Percentiles rank a stretch among this genome's conserved stretches.
Conservation (phyloP, 1,284 basidiomycete species). For the Neonothopanus nambi region DNA sequence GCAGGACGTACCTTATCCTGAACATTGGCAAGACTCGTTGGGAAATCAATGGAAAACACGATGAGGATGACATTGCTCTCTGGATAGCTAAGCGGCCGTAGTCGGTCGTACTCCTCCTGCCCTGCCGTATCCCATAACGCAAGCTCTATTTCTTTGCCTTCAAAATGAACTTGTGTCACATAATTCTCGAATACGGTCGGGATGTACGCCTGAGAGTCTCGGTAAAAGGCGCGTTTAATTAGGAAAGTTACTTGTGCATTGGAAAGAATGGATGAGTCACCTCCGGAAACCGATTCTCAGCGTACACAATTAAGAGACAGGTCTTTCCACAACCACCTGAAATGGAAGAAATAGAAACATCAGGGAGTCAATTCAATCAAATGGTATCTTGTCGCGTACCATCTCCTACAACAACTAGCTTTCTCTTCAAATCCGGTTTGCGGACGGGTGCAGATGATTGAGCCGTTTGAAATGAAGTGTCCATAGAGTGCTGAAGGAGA, state of each 20-base stretch:
- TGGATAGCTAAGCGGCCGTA: constrained; percentile 93
- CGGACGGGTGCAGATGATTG: constrained; percentile 25
- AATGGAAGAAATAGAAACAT: constrained; percentile 17
- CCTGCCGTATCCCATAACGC: constrained; percentile 99
- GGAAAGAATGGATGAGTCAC: constrained; percentile 44
- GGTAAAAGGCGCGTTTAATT: constrained; percentile 17
- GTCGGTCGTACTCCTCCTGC: constrained; percentile 96
- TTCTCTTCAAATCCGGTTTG: constrained; percentile 51
- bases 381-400: constrained; percentile 51
- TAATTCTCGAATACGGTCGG: constrained; percentile 99
- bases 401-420: constrained; percentile 89
- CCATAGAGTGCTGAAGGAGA: constrained; percentile 21
- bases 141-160: constrained; percentile 90
- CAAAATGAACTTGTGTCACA: constrained; percentile 87
- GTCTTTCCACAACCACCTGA: constrained; percentile 85
- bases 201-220: constrained; percentile 78
- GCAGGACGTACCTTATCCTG: constrained; percentile 76
- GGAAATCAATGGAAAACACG: constrained; percentile 96
- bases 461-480: constrained; percentile 28
- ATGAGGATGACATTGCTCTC: constrained; percentile 97
- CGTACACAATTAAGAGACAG: constrained; percentile 92
- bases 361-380: constrained; percentile 29
- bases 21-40: constrained; percentile 92
- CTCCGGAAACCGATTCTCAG: constrained; percentile 97
- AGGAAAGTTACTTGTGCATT: constrained; percentile 10